Base-by-base conservation (phyloP, 176 grass and related monocot genomes). In the Tuctoria greenei region DNA sequence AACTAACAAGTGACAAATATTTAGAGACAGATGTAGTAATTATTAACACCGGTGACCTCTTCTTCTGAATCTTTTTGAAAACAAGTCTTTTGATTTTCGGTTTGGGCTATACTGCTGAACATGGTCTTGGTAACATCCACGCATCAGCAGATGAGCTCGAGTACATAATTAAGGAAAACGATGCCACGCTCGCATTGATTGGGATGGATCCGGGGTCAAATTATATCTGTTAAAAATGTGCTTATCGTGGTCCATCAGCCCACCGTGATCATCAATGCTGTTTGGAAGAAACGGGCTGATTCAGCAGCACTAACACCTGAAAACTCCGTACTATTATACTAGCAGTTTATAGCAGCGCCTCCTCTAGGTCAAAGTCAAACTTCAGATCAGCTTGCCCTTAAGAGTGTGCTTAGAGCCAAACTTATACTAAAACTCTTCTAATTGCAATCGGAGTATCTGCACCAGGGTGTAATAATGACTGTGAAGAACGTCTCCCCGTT, bases 331-430 rank as follows among this genome's bases (percentile, higher is more conserved):
- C 17, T 78, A 87, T 51, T 79, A 41, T 21, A 50, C 31, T 65
- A 42, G 31, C 31, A 31, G 2, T n/a, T n/a, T n/a, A n/a, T n/a
- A n/a, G 14, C 17, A 26, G 16, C 35, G 12, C 11, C 41, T 66
- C 12, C 4, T 78, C 34, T 73, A 73, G 74, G 79, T 83, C 74
- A 79, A 83, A 74, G 79, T 83, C 74, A 79, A 83, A 74, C 61
- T 74, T 47, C 79, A 72, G 74, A 83, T 79, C 67, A 78, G 35
- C 61, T 26, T 79, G 85, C 67, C 61, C 71, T 71, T 82, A 69
- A 46, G 68, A 17, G 28, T 0, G 27, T 83, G 41, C 75, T 83
- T 69, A 69, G 69, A 74, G 74, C 51, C 80, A 83, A 61, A 12
- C 43, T 67, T 81, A 73, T 28, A 31, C 31, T 31, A 69, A 82